Conservation (phyloP, 1,139 yeast genomes). For the Yarrowia galli region DNA sequence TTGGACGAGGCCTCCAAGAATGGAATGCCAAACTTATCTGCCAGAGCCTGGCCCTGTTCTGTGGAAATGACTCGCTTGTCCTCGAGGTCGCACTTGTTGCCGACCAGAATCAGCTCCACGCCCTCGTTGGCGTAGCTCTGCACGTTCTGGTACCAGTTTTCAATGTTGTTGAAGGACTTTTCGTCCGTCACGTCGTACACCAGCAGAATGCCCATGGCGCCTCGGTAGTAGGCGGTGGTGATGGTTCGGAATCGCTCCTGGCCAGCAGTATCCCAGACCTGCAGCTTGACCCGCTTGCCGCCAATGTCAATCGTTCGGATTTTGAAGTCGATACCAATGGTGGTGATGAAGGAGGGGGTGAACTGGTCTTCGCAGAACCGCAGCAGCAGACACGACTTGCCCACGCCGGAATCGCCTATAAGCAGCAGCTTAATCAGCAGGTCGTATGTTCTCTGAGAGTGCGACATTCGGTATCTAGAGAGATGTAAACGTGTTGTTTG, state of each 20-base stretch:
- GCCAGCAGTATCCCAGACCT: conserved; percentile 99
- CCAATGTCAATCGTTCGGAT: conserved; percentile 94
- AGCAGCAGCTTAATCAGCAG: conserved; percentile 91
- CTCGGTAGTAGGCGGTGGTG: conserved; percentile 97
- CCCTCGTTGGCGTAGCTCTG: conserved; percentile 96
- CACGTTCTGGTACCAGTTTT: conserved; percentile 93
- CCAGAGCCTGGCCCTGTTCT: conserved; percentile 90
- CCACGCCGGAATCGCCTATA: conserved; percentile 96
- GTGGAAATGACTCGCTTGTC: conserved; percentile 75
- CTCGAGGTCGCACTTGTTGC: conserved; percentile 89
- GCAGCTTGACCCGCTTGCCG: conserved; percentile 90
- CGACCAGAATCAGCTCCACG: conserved; percentile 91
- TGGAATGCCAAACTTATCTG: conserved; percentile 86
- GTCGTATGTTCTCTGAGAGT: conserved; percentile 78
- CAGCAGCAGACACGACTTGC: conserved; percentile 91
- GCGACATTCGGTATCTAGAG: conserved; percentile 46
- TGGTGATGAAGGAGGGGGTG: conserved; percentile 94
- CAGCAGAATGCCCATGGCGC: conserved; percentile 96
- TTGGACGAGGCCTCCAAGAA: conserved; percentile 97
- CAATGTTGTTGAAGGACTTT: conserved; percentile 83
- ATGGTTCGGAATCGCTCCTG: conserved; percentile 98
- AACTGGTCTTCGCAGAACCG: conserved; percentile 97
- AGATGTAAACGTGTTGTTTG: neutral
- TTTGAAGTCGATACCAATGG: conserved; percentile 97
- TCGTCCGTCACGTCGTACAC: conserved; percentile 97